Evolutionary conservation across 1,284 basidiomycete genomes (phyloP).

Genomic region (Leccinum huronense): DNA sequence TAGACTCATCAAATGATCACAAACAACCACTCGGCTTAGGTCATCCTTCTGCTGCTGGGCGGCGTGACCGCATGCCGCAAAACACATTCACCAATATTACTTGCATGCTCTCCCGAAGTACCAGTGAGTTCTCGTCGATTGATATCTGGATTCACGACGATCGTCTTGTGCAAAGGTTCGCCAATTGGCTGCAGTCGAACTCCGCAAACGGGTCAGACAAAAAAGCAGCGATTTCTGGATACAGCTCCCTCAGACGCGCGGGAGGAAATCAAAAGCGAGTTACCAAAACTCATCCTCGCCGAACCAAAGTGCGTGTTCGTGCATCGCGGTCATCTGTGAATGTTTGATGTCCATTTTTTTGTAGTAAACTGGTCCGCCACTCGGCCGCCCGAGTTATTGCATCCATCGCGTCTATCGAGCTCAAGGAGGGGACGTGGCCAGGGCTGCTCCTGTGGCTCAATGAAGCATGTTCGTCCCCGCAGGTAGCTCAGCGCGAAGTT

Average conservation of each 20-base stretch:
- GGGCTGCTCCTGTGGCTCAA: conserved; percentile 88
- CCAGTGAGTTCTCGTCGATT: conserved; percentile 46
- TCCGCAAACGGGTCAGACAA: conserved; percentile 87
- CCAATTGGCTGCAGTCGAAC: conserved; percentile 97
- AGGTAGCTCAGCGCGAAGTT: conserved; percentile 78
- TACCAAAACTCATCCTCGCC: conserved; percentile 77
- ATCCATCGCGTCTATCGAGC: conserved; percentile 89
- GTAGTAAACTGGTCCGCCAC: conserved; percentile 84
- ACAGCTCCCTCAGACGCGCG: conserved; percentile 70
- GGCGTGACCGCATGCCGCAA: conserved; percentile 50
- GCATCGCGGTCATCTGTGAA: background rate
- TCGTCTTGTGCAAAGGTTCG: conserved; percentile 64
- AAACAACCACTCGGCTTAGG: conserved; percentile 52
- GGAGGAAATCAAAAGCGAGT: conserved; percentile 81
- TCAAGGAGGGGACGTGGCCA: conserved; percentile 82
- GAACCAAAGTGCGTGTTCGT: conserved; percentile 69
- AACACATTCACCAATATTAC: conserved; percentile 50
- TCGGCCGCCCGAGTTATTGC: conserved; percentile 91
- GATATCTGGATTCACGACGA: conserved; percentile 12
- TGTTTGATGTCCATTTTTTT: conserved; percentile 13
- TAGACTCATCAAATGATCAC: conserved; percentile 57
- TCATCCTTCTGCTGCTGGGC: conserved; percentile 42
- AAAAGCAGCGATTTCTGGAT: conserved; percentile 87
- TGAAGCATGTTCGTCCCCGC: conserved; percentile 70
- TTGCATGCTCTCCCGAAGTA: conserved; percentile 79